Base-by-base conservation (phyloP, 2,329 filamentous ascomycete species). In the Colletotrichum lentis region DNA sequence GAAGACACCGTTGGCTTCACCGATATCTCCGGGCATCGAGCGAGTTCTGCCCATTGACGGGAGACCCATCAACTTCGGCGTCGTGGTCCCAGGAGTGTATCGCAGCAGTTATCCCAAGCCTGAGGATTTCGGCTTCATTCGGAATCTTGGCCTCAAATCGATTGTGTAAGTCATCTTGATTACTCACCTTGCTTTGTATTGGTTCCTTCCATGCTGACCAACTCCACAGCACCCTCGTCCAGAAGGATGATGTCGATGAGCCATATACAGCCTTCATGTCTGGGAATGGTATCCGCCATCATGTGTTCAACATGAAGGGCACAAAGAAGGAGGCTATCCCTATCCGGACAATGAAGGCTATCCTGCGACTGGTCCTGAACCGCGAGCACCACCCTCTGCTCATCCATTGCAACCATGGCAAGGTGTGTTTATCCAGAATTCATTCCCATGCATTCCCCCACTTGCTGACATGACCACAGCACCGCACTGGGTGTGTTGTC, bases 371-470 rank as follows among this genome's bases (percentile, higher is more conserved):
- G 49, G 85, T 95, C 47, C 83, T 95, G 61, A 87, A 96, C 74
- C 85, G 85, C 56, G 79, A 83, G 41, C 93, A 96, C 70, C 89
- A 96, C 72, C 94, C 94, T 0, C 79, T 97, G 12, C 84, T 97
- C 46, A 86, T 97, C 54, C 94, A 97, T 78, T 97, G 94, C 84
- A 97, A 97, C 76, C 94, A 97, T 73, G 94, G 94, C 76, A 96
- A 90, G 80, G 87, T 89, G 78, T 71, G 80, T 50, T 18, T 8
- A 12, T 22, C 18, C 8, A 39, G n/a, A 5, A 1, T 7, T 11
- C 12, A 1, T 3, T 39, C 3, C 7, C 5, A 31, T 22, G 6
- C 5, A 31, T 22, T 18, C 20, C 10, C 3, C 16, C 37, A 39
- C 22, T 8, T 43, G 41, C 69, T 72, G 37, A 74, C 57, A 16